Base-by-base conservation (phyloP, 2,329 filamentous ascomycete species). In the Elsinoe arachidis region DNA sequence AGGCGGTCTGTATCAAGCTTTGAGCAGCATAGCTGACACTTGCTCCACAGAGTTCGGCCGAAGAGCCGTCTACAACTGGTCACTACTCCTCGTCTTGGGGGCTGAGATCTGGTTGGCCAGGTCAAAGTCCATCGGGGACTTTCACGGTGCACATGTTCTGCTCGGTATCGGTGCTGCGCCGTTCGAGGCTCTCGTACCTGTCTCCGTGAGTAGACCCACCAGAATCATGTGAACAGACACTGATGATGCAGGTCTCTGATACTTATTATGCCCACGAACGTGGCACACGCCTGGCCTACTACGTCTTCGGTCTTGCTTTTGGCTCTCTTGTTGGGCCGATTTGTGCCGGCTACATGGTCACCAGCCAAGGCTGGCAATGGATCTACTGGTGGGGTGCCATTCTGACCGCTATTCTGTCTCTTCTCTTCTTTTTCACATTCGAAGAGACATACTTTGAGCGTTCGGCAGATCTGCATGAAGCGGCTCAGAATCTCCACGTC, bases 311-410 rank as follows among this genome's bases (percentile, higher is more conserved):
- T 10, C 62, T 75, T 1, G 60, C 67, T 2, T 56, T 65, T 2
- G 73, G 73, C 1, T 70, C 70, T 5, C 65, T 71, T 39, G 60
- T 73, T 6, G 72, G 72, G 5, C 70, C 70, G 1, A 64, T 74
- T 1, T 64, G 64, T 12, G 72, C 73, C 6, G 69, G 72, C 14
- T 75, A 75, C 61, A 76, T 76, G 38, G 70, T 67, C 7, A 65
- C 61, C 3, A 46, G 58, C 23, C 67, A 72, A 58, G 64, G 67
- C 12, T 73, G 70, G 68, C 63, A 69, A 26, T 71, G 65, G 64
- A 69, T 68, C 6, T 73, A 69, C 46, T 67, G 61, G 47, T 72
- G 69, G 34, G 64, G 70, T 56, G 65, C 66, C 0, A 72, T 72
- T 5, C 66, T 69, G 44, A 64, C 68, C 30, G 64, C 51, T 4